phyloP scores from a whole-genome alignment of 371 early-diverging fungal genomes.

The Mucor mucedo region DNA sequence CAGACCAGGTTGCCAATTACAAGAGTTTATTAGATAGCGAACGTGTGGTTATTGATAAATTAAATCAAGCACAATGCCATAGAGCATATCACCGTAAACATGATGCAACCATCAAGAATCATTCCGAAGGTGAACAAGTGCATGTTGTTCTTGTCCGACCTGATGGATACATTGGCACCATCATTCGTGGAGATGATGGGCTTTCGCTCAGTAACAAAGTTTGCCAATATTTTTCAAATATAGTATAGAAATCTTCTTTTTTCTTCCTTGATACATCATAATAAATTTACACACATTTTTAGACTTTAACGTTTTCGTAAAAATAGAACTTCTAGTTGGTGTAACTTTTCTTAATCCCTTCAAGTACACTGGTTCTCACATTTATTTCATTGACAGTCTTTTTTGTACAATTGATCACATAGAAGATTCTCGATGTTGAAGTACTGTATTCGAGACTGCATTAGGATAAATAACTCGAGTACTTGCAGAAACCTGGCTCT shows the following conservation, averaged over 20 bases:
- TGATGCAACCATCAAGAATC: background rate
- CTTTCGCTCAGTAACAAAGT: constrained; percentile 16
- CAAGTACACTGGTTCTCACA: no score
- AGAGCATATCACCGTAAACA: constrained; percentile 29
- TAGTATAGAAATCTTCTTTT: constrained; percentile 1
- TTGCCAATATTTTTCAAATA: constrained; percentile 21
- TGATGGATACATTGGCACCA: constrained; percentile 48
- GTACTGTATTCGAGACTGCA: no score
- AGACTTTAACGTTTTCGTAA: no score
- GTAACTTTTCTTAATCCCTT: no score
- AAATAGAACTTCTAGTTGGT: no score
- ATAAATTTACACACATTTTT: background rate
- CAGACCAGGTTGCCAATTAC: constrained; percentile 28
- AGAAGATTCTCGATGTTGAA: no score
- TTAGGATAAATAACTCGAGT: no score
- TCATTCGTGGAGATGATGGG: constrained; percentile 25
- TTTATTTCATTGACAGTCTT: no score
- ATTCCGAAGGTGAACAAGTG: constrained; percentile 14
- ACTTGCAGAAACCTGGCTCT: no score
- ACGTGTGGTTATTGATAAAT: constrained; percentile 40
- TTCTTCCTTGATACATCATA: background rate
- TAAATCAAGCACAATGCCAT: constrained; percentile 52
- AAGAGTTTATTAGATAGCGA: constrained; percentile 23
- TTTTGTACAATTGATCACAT: no score
- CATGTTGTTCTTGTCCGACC: constrained; percentile 39